Conservation (phyloP, 768 basidiomycete genomes). For the Macrolepiota fuliginosa region DNA sequence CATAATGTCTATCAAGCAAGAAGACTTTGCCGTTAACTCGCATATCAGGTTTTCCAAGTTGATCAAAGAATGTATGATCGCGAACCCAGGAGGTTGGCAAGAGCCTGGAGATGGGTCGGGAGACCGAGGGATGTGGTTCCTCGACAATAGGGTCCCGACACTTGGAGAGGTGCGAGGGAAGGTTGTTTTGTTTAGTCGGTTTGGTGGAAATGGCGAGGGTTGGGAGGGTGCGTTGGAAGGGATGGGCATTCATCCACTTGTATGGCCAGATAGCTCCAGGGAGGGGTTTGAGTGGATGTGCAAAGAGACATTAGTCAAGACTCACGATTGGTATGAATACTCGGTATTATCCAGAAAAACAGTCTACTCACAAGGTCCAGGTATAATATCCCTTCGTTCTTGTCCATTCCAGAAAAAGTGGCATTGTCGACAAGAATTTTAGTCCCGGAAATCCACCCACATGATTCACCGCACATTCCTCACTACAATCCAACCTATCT, state of each 20-base stretch:
- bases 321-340: constrained; percentile 77
- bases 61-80: constrained; percentile 62
- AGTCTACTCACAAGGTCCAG: constrained; percentile 31
- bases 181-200: constrained; percentile 82
- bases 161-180: constrained; percentile 87
- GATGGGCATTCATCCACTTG: constrained; percentile 83
- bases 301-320: constrained; percentile 64
- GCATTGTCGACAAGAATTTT: constrained; percentile 54
- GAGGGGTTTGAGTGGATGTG: constrained; percentile 79
- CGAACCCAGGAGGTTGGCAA: constrained; percentile 46
- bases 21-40: constrained; percentile 56
- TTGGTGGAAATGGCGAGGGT: constrained; percentile 63
- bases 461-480: constrained; percentile 17
- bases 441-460: constrained; percentile 28
- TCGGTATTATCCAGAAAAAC: constrained; percentile 13
- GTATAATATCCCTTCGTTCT: constrained; percentile 79
- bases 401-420: constrained; percentile 83
- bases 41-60: constrained; percentile 54
- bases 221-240: constrained; percentile 72
- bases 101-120: constrained; percentile 1
- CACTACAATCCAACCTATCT: constrained; percentile 22
- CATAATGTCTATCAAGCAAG: constrained; percentile 88
- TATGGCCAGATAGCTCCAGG: constrained; percentile 80
- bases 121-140: constrained; percentile 65
- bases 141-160: constrained; percentile 76